Evolutionary conservation across 495 filamentous ascomycete species (phyloP), one percentile per base, ranked within the genome.

Genomic region (Choiromyces venosus): DNA sequence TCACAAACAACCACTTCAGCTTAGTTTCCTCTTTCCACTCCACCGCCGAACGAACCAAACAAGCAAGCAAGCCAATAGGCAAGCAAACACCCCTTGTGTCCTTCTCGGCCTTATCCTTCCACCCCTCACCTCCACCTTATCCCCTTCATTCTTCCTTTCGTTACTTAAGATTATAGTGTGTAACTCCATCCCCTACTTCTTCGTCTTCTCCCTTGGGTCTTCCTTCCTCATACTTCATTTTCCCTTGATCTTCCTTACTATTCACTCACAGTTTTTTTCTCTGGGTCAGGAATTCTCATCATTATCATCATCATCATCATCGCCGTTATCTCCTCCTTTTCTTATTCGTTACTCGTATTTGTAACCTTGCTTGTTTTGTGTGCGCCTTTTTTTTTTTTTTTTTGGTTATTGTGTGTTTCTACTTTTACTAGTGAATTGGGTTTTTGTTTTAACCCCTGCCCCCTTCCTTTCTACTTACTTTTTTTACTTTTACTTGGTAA

Each of bases 271-370:
- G 52, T 61, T 61, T 61, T n/a, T n/a, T n/a, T n/a, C n/a, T n/a
- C 52, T 61, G 52, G 52, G 52, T 61, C 52, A 29, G 52, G 52
- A 61, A 61, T 61, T 61, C 52, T 61, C 52, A 33, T 61, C 10
- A 25, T 33, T 61, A n/a, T n/a, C n/a, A n/a, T n/a, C n/a, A n/a
- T n/a, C n/a, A n/a, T n/a, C n/a, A n/a, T n/a, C n/a, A n/a, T n/a
- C n/a, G n/a, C n/a, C n/a, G n/a, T n/a, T n/a, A n/a, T n/a, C n/a
- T n/a, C n/a, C n/a, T n/a, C n/a, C n/a, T n/a, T n/a, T n/a, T n/a
- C n/a, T n/a, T n/a, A n/a, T n/a, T n/a, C n/a, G n/a, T n/a, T n/a
- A n/a, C n/a, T n/a, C n/a, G n/a, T n/a, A n/a, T 61, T 61, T 61
- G 52, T 61, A 29, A 33, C 52, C 52, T 61, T 61, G 52, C 10